A percentile compares a stretch with the other conserved stretches of the same genome.
Evolutionary conservation across 805 yeast genomes (phyloP).

Genomic region (Pichia rugopelliculosa): DNA sequence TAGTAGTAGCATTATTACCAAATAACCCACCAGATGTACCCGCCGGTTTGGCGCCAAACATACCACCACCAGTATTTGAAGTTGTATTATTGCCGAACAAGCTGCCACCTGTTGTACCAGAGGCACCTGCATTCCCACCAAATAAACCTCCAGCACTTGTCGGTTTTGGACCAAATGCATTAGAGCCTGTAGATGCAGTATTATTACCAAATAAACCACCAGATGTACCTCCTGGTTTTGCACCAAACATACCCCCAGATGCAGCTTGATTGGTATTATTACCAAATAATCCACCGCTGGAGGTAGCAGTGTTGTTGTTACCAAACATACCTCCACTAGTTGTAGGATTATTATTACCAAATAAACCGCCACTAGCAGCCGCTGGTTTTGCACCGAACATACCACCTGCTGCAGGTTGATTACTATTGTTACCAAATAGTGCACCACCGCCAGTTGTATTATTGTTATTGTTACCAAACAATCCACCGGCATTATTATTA

Average conservation of each 20-base stretch:
- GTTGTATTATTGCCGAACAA: constrained; percentile 21
- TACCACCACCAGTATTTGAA: constrained; percentile 25
- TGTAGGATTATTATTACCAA: constrained; percentile 20
- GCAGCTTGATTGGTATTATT: constrained; percentile 13
- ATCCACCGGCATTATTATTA: background rate
- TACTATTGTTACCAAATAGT: constrained; percentile 27
- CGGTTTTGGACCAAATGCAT: constrained; percentile 20
- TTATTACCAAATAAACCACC: constrained; percentile 35
- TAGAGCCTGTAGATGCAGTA: constrained; percentile 16
- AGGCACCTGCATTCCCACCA: constrained; percentile 11
- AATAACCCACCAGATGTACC: constrained; percentile 33
- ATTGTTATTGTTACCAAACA: constrained; percentile 22
- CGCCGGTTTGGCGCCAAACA: constrained; percentile 29
- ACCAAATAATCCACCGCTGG: constrained; percentile 23
- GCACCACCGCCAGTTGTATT: constrained; percentile 14
- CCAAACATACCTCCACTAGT: constrained; percentile 31
- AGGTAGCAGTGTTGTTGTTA: constrained; percentile 16
- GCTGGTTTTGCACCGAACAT: constrained; percentile 30
- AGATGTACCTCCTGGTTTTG: constrained; percentile 14
- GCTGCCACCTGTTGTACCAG: constrained; percentile 18
- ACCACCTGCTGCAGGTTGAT: constrained; percentile 17
- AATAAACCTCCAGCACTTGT: constrained; percentile 15
- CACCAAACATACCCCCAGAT: constrained; percentile 24
- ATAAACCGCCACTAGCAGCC: constrained; percentile 22
- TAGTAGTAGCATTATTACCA: constrained; percentile 17